Evolutionary conservation across 129 eudicot species (phyloP), one percentile per base, ranked within the genome.

Genomic region (Artemisia annua): DNA sequence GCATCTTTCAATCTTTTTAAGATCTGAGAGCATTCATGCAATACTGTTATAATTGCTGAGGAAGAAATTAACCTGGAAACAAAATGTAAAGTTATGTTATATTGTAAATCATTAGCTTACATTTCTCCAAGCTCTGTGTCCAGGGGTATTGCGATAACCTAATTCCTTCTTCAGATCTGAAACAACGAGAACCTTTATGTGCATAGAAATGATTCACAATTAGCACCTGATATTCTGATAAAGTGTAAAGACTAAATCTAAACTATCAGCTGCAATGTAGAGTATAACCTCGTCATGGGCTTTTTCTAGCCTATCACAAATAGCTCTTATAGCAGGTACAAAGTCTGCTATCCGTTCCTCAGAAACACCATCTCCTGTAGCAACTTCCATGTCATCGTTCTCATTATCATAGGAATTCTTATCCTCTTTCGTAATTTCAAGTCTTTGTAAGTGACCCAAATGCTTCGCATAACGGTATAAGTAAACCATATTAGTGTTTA

Each of bases 91-190:
- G 26, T 39, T 26, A 49, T 20, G 51, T 11, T 28, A 58, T 30
- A 56, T 19, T 11, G 60, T 30, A 57, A 43, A 44, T 70, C 19
- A 16, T 3, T 63, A 26, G 16, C 60, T 68, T 86, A 94, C 98
- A 84, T 83, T 83, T 87, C 93, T 86, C 98, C 98, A 94, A 72
- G 89, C 86, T 83, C 91, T 79, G 69, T 94, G 97, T 58, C 96
- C 91, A 49, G 49, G 3, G 35, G 67, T 75, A 35, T 88, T 83
- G 72, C 87, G 79, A 78, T 90, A 94, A 70, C 91, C 96, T 69
- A 86, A 88, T 30, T 82, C 97, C 48, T 52, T 74, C 82, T 90
- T 94, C 18, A 94, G 86, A 84, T 94, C 97, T 18, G 87, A 76
- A 35, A 84, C 86, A 32, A 88, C 86, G 44, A 87, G 91, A 85